Conservation (phyloP, 2,329 filamentous ascomycete species). For the Domatiomyces catenatus region DNA sequence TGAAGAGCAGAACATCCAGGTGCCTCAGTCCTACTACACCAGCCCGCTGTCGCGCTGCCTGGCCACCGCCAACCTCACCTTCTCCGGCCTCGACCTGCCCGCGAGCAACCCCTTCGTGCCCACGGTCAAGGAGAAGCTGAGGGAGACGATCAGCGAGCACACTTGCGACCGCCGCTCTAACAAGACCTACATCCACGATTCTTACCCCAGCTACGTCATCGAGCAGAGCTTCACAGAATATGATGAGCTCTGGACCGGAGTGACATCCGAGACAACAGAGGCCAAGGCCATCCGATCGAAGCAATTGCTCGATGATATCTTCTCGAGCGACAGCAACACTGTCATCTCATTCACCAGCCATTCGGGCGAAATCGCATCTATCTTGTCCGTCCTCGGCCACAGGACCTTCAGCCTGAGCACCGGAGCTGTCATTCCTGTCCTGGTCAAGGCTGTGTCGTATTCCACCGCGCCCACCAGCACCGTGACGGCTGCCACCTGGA, state of each 20-base stretch:
- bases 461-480: conserved; percentile 6
- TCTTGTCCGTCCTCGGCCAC: conserved; percentile 34
- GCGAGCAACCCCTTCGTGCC: conserved; percentile 35
- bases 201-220: conserved; percentile 37
- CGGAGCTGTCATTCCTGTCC: conserved; percentile 36
- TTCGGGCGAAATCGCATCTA: conserved; percentile 42
- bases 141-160: conserved; percentile 45
- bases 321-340: conserved; percentile 30
- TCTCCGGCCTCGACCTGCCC: conserved; percentile 33
- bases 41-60: conserved; percentile 45
- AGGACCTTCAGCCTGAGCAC: conserved; percentile 33
- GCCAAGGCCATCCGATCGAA: conserved; percentile 33
- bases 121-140: conserved; percentile 41
- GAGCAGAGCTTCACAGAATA: conserved; percentile 39
- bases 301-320: conserved; percentile 39
- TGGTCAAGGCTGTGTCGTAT: conserved; percentile 28
- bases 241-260: conserved; percentile 38
- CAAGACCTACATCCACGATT: conserved; percentile 31
- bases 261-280: conserved; percentile 33
- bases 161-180: conserved; percentile 44
- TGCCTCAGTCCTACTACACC: conserved; percentile 41
- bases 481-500: conserved; percentile 6
- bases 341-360: conserved; percentile 43
- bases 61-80: conserved; percentile 41
- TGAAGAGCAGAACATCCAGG: conserved; percentile 31